A percentile compares a stretch with the other conserved stretches of the same genome.
phyloP scores from a whole-genome alignment of 1,284 basidiomycete species.

The Cryptococcus sp. region DNA sequence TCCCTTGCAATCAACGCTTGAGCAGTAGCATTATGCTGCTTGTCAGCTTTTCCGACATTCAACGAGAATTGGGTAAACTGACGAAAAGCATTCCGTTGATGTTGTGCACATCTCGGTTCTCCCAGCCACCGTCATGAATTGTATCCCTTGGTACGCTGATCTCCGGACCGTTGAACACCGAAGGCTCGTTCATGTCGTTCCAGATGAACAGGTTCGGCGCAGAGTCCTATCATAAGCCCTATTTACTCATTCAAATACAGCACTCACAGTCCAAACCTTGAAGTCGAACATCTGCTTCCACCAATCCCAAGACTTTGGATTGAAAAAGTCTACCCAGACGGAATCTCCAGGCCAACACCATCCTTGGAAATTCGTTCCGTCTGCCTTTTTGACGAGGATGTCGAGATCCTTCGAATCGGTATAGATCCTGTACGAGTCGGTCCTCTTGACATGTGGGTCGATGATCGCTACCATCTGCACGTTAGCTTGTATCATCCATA shows the following conservation, averaged over 20 bases:
- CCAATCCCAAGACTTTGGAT: conserved; percentile 83
- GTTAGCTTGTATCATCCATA: neutral
- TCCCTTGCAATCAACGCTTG: conserved; percentile 74
- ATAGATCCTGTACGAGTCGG: conserved; percentile 75
- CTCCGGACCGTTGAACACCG: conserved; percentile 97
- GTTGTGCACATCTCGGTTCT: conserved; percentile 78
- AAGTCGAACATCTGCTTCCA: conserved; percentile 81
- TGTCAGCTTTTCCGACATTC: conserved; percentile 2
- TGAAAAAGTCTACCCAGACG: conserved; percentile 96
- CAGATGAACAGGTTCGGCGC: conserved; percentile 82
- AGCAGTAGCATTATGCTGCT: conserved; percentile 76
- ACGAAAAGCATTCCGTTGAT: conserved; percentile 50
- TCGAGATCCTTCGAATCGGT: conserved; percentile 72
- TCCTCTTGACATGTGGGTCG: conserved; percentile 92
- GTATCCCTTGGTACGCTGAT: conserved; percentile 95
- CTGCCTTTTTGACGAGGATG: conserved; percentile 75
- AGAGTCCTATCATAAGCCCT: conserved; percentile 37
- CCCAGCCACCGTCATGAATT: conserved; percentile 85
- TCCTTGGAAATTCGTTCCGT: conserved; percentile 83
- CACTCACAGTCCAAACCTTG: conserved; percentile 47
- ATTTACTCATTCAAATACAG: neutral
- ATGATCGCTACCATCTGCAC: conserved; percentile 92
- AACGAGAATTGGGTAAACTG: conserved; percentile 9
- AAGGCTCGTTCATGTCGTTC: conserved; percentile 99
- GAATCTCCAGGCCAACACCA: conserved; percentile 98